Conservation (phyloP, 352 stramenopile genomes). For the Phytophthora sp. region DNA sequence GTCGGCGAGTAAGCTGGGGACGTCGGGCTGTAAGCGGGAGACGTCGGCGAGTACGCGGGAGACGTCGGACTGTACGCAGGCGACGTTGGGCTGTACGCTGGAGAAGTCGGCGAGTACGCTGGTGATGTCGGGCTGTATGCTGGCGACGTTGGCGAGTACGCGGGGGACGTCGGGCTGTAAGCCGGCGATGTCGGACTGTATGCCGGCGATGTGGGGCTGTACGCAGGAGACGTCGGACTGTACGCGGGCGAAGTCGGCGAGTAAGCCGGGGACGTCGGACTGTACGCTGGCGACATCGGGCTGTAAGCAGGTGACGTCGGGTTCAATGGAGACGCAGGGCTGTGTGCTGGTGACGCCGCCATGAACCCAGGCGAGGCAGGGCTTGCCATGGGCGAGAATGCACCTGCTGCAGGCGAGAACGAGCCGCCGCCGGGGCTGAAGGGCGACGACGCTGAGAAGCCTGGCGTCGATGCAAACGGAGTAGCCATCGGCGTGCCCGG, state of each 20-base stretch:
- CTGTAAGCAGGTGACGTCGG: constrained; percentile 90
- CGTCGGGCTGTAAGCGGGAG: constrained; percentile 86
- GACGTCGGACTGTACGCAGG: constrained; percentile 79
- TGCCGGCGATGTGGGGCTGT: constrained; percentile 66
- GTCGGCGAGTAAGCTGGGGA: constrained; percentile 66
- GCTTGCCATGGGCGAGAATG: constrained; percentile 87
- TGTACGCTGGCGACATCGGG: constrained; percentile 90
- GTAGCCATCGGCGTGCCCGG: constrained; percentile 87
- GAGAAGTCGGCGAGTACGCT: constrained; percentile 88
- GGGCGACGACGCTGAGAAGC: constrained; percentile 90
- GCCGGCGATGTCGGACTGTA: constrained; percentile 85
- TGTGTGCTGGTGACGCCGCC: constrained; percentile 73
- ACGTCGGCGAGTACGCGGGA: constrained; percentile 72
- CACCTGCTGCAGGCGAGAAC: constrained; percentile 90
- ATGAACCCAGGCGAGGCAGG: constrained; percentile 81
- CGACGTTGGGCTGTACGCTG: constrained; percentile 74
- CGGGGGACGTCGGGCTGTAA: constrained; percentile 71
- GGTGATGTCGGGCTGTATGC: constrained; percentile 81
- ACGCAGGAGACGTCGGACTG: constrained; percentile 77
- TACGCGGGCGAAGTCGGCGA: constrained; percentile 86
- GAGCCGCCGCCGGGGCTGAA: constrained; percentile 84
- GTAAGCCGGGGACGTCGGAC: constrained; percentile 73
- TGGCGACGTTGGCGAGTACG: constrained; percentile 78
- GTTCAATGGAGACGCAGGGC: constrained; percentile 72
- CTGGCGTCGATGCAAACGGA: constrained; percentile 81